Evolutionary conservation across 179 eudicot species (phyloP).

Genomic region (Spinacia oleracea): DNA sequence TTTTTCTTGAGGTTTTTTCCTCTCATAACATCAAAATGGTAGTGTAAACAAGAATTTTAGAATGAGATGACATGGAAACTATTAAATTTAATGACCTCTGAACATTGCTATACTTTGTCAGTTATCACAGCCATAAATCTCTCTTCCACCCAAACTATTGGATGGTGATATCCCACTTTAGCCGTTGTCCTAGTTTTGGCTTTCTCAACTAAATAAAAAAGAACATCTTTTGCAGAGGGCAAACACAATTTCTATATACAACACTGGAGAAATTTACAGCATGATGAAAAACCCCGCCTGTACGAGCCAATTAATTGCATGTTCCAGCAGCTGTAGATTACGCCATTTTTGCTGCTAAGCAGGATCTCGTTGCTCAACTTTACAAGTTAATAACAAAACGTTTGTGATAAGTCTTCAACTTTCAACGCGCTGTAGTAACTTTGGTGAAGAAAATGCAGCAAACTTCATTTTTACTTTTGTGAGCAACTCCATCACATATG

Average conservation of each 20-base stretch:
- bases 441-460: constrained; percentile 19
- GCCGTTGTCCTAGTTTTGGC: constrained; percentile 29
- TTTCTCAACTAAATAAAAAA: constrained; percentile 25
- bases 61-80: constrained; percentile 12
- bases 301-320: background rate
- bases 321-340: background rate
- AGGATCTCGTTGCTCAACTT: constrained; percentile 16
- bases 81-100: constrained; percentile 14
- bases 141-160: background rate
- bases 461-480: constrained; percentile 8
- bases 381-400: constrained; percentile 12
- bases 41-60: constrained; percentile 4
- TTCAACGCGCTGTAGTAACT: background rate
- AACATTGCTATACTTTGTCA: constrained; percentile 24
- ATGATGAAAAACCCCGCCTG: constrained; percentile 15
- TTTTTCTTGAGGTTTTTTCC: background rate
- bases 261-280: constrained; percentile 31
- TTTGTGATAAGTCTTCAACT: background rate
- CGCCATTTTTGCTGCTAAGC: background rate
- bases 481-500: constrained; percentile 28
- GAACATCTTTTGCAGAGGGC: constrained; percentile 11
- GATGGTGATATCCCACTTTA: constrained; percentile 3
- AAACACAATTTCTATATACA: constrained; percentile 29
- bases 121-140: constrained; percentile 18
- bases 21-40: background rate